Conservation (phyloP, 352 stramenopile genomes). For the Phytophthora colocasiae region DNA sequence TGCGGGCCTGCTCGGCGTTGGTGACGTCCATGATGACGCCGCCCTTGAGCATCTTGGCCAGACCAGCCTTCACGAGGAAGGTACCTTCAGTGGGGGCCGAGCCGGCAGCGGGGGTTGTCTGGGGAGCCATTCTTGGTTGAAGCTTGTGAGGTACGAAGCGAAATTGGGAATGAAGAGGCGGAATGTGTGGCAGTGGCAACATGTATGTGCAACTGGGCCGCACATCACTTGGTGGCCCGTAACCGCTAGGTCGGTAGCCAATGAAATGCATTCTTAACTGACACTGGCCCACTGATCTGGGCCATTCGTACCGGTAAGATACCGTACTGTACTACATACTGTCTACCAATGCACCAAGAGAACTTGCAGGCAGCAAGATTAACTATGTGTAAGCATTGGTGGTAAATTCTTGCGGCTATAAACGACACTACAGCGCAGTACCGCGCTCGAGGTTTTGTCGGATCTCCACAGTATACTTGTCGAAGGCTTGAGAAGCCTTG, state of each 20-base stretch:
- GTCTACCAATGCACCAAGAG: too few species aligned
- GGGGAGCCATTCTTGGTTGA: slow-evolving; percentile 41
- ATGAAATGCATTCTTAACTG: not conserved
- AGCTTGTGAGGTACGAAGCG: slow-evolving; percentile 14
- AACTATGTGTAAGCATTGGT: too few species aligned
- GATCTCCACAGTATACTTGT: slow-evolving; percentile 99
- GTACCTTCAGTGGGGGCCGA: slow-evolving; percentile 72
- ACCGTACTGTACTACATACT: too few species aligned
- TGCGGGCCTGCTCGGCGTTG: slow-evolving; percentile 94
- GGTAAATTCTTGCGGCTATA: not conserved
- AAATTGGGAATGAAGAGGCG: slow-evolving; percentile 20
- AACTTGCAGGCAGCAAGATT: too few species aligned
- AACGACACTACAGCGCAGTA: slow-evolving; percentile 90
- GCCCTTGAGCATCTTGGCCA: slow-evolving; percentile 99
- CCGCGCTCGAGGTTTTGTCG: slow-evolving; percentile 97
- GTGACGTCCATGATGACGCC: slow-evolving; percentile 98
- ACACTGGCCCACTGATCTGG: too few species aligned
- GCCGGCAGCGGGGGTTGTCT: slow-evolving; percentile 24
- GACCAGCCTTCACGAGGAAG: slow-evolving; percentile 95
- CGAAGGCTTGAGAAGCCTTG: slow-evolving; percentile 96
- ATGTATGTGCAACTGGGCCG: not conserved
- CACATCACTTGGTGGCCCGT: slow-evolving; percentile 2
- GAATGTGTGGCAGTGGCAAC: not conserved
- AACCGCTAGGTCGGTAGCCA: not conserved
- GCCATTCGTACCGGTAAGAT: too few species aligned